Base-by-base conservation (phyloP, 371 early-diverging fungal species). In the Syncephalastrum racemosum region DNA sequence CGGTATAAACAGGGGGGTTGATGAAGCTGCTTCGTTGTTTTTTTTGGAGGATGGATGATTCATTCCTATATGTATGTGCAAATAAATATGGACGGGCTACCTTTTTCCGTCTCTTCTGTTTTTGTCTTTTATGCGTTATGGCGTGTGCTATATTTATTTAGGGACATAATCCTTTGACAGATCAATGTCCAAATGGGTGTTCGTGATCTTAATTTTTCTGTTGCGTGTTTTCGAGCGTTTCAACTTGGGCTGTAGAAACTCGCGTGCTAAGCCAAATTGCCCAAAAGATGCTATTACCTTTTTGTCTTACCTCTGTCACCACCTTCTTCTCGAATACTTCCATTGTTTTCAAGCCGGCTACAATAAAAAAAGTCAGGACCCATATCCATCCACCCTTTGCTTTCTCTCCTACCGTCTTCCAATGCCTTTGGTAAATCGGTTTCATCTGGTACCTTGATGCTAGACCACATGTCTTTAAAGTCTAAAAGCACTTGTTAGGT, bases 121-220 rank as follows among this genome's bases (percentile, higher is more conserved):
- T 10, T 5, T 31, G 2, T 10, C 5, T 31, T 31, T 31, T 31
- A 7, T 31, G 36, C n/a, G n/a, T n/a, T 45, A 45, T 46, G 12
- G 8, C 24, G n/a, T 36, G 51, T 39, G n/a, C 18, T 8, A 23
- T 63, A 58, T 54, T 54, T 74, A 68, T 20, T 56, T 61, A 12
- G 79, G 79, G 7, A 87, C 81, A 65, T 89, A 91, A 67, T 90
- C 90, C 65, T 86, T 83, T 8, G 91, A 88, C 12, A 93, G 71
- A 73, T 93, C 93, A 54, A 92, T 81, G 45, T 84, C 87, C 77
- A 94, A 80, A 66, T 94, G 94, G 39, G 91, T 91, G 60, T 94
- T 94, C 12, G 91, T 91, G 56, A 92, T 88, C 68, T 91, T 90
- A 60, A 89, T 84, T 68, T 85, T 87, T 51, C 92, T 72, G 70